phyloP scores from a whole-genome alignment of 108 stramenopile species.

The Seminavis robusta region DNA sequence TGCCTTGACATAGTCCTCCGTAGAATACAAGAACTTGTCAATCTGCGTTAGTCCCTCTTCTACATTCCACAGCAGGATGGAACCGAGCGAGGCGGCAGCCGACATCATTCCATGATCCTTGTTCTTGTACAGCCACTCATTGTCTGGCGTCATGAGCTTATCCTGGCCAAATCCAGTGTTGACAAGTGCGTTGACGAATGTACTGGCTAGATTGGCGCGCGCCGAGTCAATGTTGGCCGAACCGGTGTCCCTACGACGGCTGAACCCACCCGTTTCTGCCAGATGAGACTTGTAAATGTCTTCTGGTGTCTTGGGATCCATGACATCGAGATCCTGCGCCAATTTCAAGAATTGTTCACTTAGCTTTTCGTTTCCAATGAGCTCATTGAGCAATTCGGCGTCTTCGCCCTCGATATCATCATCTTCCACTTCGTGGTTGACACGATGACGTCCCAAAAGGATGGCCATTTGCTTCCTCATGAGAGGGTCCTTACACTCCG shows the following conservation, averaged over 20 bases:
- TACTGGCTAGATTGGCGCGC: slow-evolving; percentile 96
- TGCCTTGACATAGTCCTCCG: slow-evolving; percentile 96
- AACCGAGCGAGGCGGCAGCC: slow-evolving; percentile 95
- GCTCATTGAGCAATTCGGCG: slow-evolving; percentile 76
- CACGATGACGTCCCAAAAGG: slow-evolving; percentile 81
- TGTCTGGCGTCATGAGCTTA: slow-evolving; percentile 89
- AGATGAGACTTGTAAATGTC: slow-evolving; percentile 99
- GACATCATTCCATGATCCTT: slow-evolving; percentile 99
- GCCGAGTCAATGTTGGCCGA: slow-evolving; percentile 93
- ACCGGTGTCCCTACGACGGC: slow-evolving; percentile 72
- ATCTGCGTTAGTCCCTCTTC: slow-evolving; percentile 98
- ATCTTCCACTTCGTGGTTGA: slow-evolving; percentile 80
- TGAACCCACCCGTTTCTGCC: slow-evolving; percentile 92
- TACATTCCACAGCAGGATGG: slow-evolving; percentile 97
- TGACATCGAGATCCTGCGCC: slow-evolving; percentile 91
- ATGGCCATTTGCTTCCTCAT: slow-evolving; percentile 91
- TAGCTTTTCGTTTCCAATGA: slow-evolving; percentile 93
- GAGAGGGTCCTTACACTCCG: slow-evolving; percentile 70
- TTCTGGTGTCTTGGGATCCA: slow-evolving; percentile 96
- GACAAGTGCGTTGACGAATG: slow-evolving; percentile 98
- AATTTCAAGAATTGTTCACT: slow-evolving; percentile 88
- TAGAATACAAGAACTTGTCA: slow-evolving; percentile 96
- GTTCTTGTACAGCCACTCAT: slow-evolving; percentile 96
- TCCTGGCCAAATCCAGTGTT: slow-evolving; percentile 98
- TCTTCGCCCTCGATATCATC: slow-evolving; percentile 82